Evolutionary conservation across 1,284 basidiomycete species (phyloP).

Genomic region (Malassezia vespertilionis): DNA sequence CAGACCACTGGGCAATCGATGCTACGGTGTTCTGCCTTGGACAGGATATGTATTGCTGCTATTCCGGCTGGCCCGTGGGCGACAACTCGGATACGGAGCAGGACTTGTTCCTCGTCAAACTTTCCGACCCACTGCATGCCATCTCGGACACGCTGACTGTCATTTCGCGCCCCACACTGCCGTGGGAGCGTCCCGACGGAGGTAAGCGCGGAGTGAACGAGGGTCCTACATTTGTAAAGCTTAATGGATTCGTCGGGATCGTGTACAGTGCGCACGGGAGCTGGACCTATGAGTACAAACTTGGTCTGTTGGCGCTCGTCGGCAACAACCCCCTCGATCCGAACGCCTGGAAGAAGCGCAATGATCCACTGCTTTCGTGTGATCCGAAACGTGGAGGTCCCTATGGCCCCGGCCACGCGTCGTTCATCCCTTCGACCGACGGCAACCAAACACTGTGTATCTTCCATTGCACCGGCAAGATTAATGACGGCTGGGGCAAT

Average conservation of each 20-base stretch:
- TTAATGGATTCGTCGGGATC: conserved; percentile 11
- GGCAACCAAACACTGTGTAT: conserved; percentile 3
- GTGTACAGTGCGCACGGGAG: conserved; percentile 21
- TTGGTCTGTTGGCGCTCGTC: conserved; percentile 11
- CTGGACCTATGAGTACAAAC: conserved; percentile 21
- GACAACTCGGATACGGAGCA: conserved; percentile 18
- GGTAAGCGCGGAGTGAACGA: conserved; percentile 19
- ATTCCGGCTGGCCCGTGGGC: conserved; percentile 16
- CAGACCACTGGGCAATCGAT: conserved; percentile 19
- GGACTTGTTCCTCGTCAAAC: conserved; percentile 16
- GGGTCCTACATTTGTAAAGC: conserved; percentile 13
- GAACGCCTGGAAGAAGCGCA: conserved; percentile 13
- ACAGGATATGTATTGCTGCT: conserved; percentile 15
- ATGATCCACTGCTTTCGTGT: conserved; percentile 12
- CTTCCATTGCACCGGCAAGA: conserved; percentile 14
- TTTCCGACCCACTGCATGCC: conserved; percentile 6
- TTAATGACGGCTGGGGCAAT: conserved; percentile 17
- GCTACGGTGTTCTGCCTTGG: conserved; percentile 9
- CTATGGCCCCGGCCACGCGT: conserved; percentile 17
- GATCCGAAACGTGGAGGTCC: conserved; percentile 8
- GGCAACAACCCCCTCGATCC: conserved; percentile 15
- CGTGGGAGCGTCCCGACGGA: conserved; percentile 16
- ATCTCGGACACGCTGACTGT: conserved; percentile 13
- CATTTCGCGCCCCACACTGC: conserved; percentile 10
- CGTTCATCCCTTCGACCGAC: conserved; percentile 13